Conservation (phyloP, 345 rosid species). For the Cardiospermum halicacabum region DNA sequence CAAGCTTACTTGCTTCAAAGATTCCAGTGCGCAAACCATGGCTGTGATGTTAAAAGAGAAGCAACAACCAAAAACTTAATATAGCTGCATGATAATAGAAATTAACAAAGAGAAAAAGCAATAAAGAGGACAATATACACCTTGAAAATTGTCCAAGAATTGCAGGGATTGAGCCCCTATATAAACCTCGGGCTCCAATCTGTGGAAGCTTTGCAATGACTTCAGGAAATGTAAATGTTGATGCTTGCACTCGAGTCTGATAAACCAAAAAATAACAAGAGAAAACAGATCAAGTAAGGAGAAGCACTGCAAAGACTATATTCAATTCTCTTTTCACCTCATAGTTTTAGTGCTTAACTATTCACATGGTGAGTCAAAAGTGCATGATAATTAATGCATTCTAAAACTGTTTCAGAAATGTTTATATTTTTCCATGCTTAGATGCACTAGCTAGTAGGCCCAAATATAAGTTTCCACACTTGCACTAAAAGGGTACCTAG, state of each 20-base stretch:
- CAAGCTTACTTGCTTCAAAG: constrained; percentile 83
- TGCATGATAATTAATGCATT: neutral
- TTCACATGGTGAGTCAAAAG: neutral
- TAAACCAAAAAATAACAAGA: constrained; percentile 13
- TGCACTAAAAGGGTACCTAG: neutral
- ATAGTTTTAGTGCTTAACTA: neutral
- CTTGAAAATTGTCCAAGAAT: constrained; percentile 96
- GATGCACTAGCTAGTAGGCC: neutral
- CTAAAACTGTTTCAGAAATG: neutral
- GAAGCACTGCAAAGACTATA: constrained; percentile 1
- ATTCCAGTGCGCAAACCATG: constrained; percentile 97
- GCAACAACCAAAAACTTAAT: constrained; percentile 9
- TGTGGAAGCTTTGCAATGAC: constrained; percentile 86
- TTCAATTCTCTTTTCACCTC: neutral
- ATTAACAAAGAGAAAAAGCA: neutral
- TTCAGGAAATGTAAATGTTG: constrained; percentile 76
- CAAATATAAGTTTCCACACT: neutral
- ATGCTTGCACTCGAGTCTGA: constrained; percentile 97
- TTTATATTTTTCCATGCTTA: neutral
- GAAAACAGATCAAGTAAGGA: too few relatives aligned
- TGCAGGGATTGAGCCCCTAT: constrained; percentile 95
- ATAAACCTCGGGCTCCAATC: constrained; percentile 78
- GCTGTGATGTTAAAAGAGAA: constrained; percentile 36
- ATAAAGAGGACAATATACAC: constrained; percentile 31
- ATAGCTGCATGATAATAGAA: constrained; percentile 1